Percentiles rank a stretch among this genome's conserved stretches.
Conservation (phyloP, 139 green algal genomes). For the Dunaliella sp. region DNA sequence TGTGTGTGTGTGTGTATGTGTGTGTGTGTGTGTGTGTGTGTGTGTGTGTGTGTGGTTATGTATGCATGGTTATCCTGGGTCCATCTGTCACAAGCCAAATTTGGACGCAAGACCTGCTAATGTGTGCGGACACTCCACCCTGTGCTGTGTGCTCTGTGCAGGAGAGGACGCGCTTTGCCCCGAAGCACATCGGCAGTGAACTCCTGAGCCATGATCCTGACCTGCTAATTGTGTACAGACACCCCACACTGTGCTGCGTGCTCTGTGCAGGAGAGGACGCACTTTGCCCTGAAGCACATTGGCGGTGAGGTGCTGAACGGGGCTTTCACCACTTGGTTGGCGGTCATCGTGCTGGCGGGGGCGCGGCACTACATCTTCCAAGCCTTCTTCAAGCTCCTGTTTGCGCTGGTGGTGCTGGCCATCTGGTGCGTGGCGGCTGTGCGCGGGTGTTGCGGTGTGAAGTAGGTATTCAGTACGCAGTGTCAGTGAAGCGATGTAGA, state of each 20-base stretch:
- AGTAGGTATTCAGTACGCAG: neutral
- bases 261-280: constrained; percentile 23
- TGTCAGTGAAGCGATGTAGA: neutral
- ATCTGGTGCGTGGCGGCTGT: neutral
- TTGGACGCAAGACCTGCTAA: too few relatives aligned
- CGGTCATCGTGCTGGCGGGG: constrained; percentile 23
- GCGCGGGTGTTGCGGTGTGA: neutral
- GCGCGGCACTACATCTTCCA: constrained; percentile 50
- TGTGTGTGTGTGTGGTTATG: too few relatives aligned
- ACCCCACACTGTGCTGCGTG: too few relatives aligned
- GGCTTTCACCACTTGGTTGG: constrained; percentile 53
- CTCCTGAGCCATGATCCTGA: too few relatives aligned
- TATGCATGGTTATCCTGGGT: too few relatives aligned
- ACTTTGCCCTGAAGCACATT: constrained; percentile 34
- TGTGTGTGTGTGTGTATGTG: too few relatives aligned
- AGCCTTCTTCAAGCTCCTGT: constrained; percentile 42
- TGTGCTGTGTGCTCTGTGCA: too few relatives aligned
- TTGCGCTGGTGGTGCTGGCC: neutral
- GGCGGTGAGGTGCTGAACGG: constrained; percentile 51
- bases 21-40: too few relatives aligned
- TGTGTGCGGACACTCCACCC: too few relatives aligned
- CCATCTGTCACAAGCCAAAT: too few relatives aligned
- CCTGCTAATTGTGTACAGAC: too few relatives aligned
- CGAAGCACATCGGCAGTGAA: constrained; percentile 42
- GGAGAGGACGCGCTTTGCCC: constrained; percentile 24